Conservation (phyloP, 78 protist genomes). For the Blattamonas nauphoetae region DNA sequence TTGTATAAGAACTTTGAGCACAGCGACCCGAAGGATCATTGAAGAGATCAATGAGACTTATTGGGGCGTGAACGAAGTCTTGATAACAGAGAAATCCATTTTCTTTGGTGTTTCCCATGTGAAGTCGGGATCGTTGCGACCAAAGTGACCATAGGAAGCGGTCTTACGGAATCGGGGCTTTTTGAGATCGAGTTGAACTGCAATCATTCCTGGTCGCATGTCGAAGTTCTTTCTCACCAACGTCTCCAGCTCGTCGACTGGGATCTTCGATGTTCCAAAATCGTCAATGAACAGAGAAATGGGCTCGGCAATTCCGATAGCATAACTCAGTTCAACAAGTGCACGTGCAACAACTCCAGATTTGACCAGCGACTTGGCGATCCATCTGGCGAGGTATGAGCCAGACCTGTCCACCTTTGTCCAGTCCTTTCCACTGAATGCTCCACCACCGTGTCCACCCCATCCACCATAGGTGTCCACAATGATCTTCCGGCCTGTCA, state of each 20-base stretch:
- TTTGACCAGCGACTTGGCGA: constrained; percentile 96
- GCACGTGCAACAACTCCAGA: constrained; percentile 76
- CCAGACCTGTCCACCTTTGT: constrained; percentile 99
- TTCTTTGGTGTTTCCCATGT: constrained; percentile 86
- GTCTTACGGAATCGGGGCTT: constrained; percentile 70
- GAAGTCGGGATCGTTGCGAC: constrained; percentile 71
- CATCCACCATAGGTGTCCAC: constrained; percentile 43
- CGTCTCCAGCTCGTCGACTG: constrained; percentile 65
- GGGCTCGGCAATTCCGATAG: constrained; percentile 98
- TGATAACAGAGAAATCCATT: constrained; percentile 52
- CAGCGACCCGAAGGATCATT: background rate
- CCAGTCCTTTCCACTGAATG: constrained; percentile 99
- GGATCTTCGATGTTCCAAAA: constrained; percentile 84
- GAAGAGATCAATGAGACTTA: too few relatives aligned
- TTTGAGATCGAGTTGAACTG: constrained; percentile 43
- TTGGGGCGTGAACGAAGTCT: too few relatives aligned
- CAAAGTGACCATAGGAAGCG: constrained; percentile 95
- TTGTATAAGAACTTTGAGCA: background rate
- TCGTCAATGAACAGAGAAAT: constrained; percentile 88
- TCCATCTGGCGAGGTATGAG: constrained; percentile 98
- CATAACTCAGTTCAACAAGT: constrained; percentile 95
- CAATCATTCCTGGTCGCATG: constrained; percentile 82
- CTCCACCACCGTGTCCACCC: constrained; percentile 99
- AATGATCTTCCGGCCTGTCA: constrained; percentile 99
- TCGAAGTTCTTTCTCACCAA: constrained; percentile 89